Evolutionary conservation across 1,284 basidiomycete species (phyloP), one percentile per base, ranked within the genome.

Genomic region (Sanghuangporus sanghuang): DNA sequence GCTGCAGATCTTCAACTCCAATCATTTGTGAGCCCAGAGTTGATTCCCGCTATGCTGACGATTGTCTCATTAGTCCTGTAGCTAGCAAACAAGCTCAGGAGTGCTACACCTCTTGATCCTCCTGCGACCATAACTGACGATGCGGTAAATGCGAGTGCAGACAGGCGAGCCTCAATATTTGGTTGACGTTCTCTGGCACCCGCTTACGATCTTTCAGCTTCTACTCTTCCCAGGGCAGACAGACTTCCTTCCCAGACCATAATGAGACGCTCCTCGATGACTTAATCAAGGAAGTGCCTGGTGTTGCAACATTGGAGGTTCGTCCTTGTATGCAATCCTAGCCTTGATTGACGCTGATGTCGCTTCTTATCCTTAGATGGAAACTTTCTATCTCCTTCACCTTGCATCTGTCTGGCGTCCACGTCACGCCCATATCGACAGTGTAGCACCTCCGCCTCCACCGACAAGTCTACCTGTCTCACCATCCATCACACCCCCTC

Each of bases 151-250:
- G 90, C 89, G 35, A 90, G 89, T 63, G 84, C 89, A 54, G 89
- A 92, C 74, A 91, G 90, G 89, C 87, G 68, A 55, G 68, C 64
- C 59, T 59, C 21, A 7, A 50, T 57, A 56, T 53, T 57, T 59
- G 9, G 2, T 61, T 61, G 42, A 61, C 64, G 56, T 65, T 53
- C 61, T 66, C 61, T 38, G 12, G 57, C 49, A 52, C n/a, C 8
- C 3, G n/a, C n/a, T 12, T 42, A 11, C n/a, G 40, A 54, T 46
- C 48, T 59, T 61, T 66, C 68, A 91, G 89, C 72, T 93, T 93
- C 75, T 93, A 94, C 77, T 90, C 90, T 50, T 91, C 90, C 12
- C 92, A 94, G 76, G 92, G 92, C 46, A 79, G 92, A 62, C 85
- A 85, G 67, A 92, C 90, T 1, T 86, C 88, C 0, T 94, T 94